Evolutionary conservation across 2,329 filamentous ascomycete species (phyloP).

Genomic region (Clonostachys rhizophaga): DNA sequence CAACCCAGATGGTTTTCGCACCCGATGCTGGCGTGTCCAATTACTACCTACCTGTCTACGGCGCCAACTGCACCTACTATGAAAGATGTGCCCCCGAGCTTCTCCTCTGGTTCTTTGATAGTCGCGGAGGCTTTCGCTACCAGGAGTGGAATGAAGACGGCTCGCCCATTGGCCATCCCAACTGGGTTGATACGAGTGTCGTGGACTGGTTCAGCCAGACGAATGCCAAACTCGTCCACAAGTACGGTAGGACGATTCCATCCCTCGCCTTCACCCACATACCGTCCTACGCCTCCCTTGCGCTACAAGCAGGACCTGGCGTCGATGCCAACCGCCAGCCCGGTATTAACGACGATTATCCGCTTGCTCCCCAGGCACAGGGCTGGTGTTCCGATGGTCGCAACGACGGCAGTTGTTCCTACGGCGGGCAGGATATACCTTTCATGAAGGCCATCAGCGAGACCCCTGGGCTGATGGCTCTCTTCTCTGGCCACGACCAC

Average conservation of each 20-base stretch:
- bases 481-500: conserved; percentile 66
- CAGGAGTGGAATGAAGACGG: conserved; percentile 24
- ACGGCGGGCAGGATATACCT: conserved; percentile 46
- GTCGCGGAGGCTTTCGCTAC: conserved; percentile 50
- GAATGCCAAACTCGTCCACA: conserved; percentile 11
- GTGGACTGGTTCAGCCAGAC: conserved; percentile 37
- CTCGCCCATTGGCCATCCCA: conserved; percentile 23
- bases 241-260: conserved; percentile 28
- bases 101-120: conserved; percentile 72
- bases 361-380: conserved; percentile 32
- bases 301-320: conserved; percentile 24
- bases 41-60: conserved; percentile 40
- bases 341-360: conserved; percentile 38
- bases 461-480: conserved; percentile 47
- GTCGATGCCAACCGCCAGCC: conserved; percentile 31
- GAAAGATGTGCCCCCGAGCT: conserved; percentile 27
- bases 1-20: conserved; percentile 29
- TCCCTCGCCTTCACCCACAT: conserved; percentile 46
- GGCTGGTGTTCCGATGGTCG: conserved; percentile 36
- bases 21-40: conserved; percentile 35
- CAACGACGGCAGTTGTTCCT: conserved; percentile 26
- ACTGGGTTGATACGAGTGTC: conserved; percentile 39
- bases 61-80: conserved; percentile 18
- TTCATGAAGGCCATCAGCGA: conserved; percentile 60
- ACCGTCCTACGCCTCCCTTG: conserved; percentile 34